Conservation (phyloP, 2,329 filamentous ascomycete genomes). For the Aspergillus pseudoviridinutans region DNA sequence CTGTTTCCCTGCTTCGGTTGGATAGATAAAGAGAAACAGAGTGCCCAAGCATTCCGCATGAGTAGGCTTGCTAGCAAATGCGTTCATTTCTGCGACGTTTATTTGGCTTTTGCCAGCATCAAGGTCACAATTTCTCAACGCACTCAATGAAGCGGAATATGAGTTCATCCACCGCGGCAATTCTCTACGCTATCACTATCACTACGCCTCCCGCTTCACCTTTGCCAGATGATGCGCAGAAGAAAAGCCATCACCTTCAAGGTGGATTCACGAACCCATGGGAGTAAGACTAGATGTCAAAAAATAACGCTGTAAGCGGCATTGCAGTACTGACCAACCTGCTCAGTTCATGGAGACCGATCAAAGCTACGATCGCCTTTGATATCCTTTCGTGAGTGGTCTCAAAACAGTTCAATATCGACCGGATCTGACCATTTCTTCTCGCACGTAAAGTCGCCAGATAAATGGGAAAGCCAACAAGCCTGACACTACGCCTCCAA, state of each 20-base stretch:
- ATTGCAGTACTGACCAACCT: constrained; percentile 1
- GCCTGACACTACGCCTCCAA: constrained; percentile 62
- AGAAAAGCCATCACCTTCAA: constrained; percentile 39
- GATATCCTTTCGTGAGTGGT: constrained; percentile 15
- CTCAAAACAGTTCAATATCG: neutral
- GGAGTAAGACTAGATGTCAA: constrained; percentile 28
- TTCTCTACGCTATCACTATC: constrained; percentile 41
- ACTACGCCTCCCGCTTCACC: constrained; percentile 30
- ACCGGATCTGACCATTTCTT: neutral
- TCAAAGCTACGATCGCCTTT: constrained; percentile 1
- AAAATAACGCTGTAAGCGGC: neutral
- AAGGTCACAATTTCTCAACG: constrained; percentile 6
- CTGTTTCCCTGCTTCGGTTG: neutral
- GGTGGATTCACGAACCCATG: constrained; percentile 43
- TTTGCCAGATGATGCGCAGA: constrained; percentile 36
- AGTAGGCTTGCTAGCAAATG: constrained; percentile 12
- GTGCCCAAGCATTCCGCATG: neutral
- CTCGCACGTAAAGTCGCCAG: constrained; percentile 31
- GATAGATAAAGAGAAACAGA: neutral
- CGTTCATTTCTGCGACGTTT: constrained; percentile 19
- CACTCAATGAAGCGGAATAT: constrained; percentile 28
- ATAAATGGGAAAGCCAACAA: constrained; percentile 48
- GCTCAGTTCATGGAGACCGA: constrained; percentile 21
- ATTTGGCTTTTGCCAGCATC: constrained; percentile 18
- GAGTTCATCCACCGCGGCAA: constrained; percentile 33